Evolutionary conservation across 2,329 filamentous ascomycete species (phyloP), one percentile per base, ranked within the genome.

Genomic region (Sporothrix curviconia): DNA sequence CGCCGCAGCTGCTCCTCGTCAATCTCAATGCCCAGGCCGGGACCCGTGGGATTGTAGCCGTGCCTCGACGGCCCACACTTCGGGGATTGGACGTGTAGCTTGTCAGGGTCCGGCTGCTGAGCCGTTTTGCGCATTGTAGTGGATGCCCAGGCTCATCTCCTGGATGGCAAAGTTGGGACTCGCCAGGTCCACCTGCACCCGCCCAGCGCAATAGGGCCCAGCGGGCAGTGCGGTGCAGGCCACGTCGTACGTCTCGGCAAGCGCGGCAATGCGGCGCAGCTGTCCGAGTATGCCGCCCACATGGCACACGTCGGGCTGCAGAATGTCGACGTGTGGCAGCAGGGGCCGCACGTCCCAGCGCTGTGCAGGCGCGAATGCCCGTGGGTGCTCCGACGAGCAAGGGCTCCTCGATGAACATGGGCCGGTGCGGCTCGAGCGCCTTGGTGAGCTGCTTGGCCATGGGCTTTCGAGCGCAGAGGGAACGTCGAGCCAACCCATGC

Each of bases 401-500:
- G 0, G 83, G 83, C 63, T 87, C 84, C 67, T 87, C 84, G 55
- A 87, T 83, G 69, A 87, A 87, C 3, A 87, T 69, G 0, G 84
- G 84, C 3, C 74, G 74, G 63, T 86, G 76, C 0, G 83, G 82
- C 65, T 85, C 83, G 0, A 87, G 74, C 1, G 77, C 74, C 61
- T 77, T 78, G 7, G 83, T 84, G 7, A 88, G 76, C 64, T 87
- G 84, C 64, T 86, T 86, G 2, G 84, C 84, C 83, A 87, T 87
- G 19, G 83, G 82, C 61, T 84, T 85, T 71, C 87, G 85, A 7
- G 87, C 72, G 30, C 84, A 78, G 25, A 85, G 66, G 88, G 85
- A 71, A 88, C 88, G 65, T 88, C 85, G 42, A 88, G 4, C 80
- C 85, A 4, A 77, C 84, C 84, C 64, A 88, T 77, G 2, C 84